Evolutionary conservation across 2,329 filamentous ascomycete genomes (phyloP), one percentile per base, ranked within the genome.

Genomic region (Exophiala aquamarina): DNA sequence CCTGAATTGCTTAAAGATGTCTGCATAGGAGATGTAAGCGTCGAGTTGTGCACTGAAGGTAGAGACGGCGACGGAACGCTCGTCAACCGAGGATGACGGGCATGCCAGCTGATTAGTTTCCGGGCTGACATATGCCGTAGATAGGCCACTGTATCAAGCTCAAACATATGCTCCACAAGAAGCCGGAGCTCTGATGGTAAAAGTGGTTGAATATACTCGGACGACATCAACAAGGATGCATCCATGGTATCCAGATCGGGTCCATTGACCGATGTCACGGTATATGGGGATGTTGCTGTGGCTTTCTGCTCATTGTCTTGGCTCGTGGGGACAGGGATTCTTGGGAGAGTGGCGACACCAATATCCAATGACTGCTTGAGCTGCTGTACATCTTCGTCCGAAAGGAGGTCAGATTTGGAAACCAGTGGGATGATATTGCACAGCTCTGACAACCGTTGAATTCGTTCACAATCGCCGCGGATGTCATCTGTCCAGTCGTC

Each of bases 161-260:
- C 84, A 59, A 97, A 91, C 1, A 96, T 71, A 14, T 81, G 79
- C 7, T 82, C 73, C n/a, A 95, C 79, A 1, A 97, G 73, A 7
- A 71, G 66, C 4, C 67, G 61, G 2, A 97, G 78, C 47, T 97
- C 91, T 7, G 89, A 93, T 1, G 79, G 69, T 3, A 87, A 70
- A 3, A 96, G 74, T 1, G 92, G 92, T 52, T 89, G 85, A 11
- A 93, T 74, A 63, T 96, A 97, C 60, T 93, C 87, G 1, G 91
- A 85, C 46, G 84, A 90, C 92, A 97, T 97, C 14, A 97, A 77
- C 0, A 95, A 74, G 60, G 89, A 95, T 14, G 91, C 92, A 64
- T 97, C 92, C 84, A 97, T 94, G 34, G 78, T 82, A 31, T 95
- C 89, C 50, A 82, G 72, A 59, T 96, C 89, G 17, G 80, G 79